Evolutionary conservation across 1,284 basidiomycete species (phyloP), one percentile per base, ranked within the genome.

Genomic region (Peniophora sp.): DNA sequence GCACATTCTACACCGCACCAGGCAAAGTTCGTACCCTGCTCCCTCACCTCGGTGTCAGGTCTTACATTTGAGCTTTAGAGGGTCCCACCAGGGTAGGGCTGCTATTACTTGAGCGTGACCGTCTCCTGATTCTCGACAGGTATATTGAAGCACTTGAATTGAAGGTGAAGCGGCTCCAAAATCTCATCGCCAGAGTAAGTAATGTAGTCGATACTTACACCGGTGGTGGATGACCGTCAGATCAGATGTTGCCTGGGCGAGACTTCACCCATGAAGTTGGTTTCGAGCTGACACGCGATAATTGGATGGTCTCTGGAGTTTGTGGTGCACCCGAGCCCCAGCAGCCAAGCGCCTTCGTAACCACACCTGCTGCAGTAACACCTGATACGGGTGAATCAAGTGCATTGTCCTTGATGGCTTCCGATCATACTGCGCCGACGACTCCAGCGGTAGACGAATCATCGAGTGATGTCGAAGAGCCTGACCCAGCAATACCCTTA

Each of bases 301-400:
- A 41, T 41, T 41, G 37, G 37, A 41, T 17, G 18, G 8, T 17
- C 15, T n/a, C 15, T 15, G 22, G 54, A 52, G 37, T 20, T 5
- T 41, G 18, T 15, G 37, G 37, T 15, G 37, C 15, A 5, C 37
- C 18, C 6, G 18, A 41, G n/a, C n/a, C n/a, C 8, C 8, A n/a
- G 8, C n/a, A 20, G 8, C 37, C 37, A 8, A 41, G 37, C 8
- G 37, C 37, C 18, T 20, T 41, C 37, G n/a, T 41, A 5, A 32
- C 51, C 55, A 24, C 44, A 42, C 3, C 51, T 24, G 12, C 46
- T 46, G 32, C 42, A 50, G 39, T 32, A 49, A 47, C 3, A 48
- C 45, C n/a, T 42, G 24, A 52, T 10, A 47, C 50, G 34, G 36
- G 24, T 47, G 47, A 45, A n/a, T 32, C 39, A 8, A 20, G 36